Evolutionary conservation across 176 grass and related monocot genomes (phyloP).

Genomic region (Olyra latifolia): DNA sequence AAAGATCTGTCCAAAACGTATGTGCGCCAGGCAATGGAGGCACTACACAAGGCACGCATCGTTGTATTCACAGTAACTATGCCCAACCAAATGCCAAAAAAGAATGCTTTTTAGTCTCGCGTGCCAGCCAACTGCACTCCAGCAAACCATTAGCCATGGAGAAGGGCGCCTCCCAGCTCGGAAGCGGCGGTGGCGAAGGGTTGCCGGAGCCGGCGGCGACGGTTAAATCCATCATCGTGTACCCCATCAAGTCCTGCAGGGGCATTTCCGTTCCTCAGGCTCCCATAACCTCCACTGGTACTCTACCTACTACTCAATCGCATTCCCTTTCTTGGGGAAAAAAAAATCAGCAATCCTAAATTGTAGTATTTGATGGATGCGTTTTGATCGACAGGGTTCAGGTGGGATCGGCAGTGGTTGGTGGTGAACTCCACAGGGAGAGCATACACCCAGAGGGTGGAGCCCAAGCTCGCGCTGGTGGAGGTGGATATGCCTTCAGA

Average conservation of each 20-base stretch:
- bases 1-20: no score
- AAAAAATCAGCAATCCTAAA: no score
- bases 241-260: slow-evolving; percentile 86
- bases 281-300: slow-evolving; percentile 69
- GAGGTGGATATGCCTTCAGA: slow-evolving; percentile 58
- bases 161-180: slow-evolving; percentile 30
- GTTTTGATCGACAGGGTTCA: slow-evolving; percentile 50
- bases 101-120: no score
- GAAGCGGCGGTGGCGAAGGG: slow-evolving; percentile 22
- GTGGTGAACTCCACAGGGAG: slow-evolving; percentile 79
- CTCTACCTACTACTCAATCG: neutral
- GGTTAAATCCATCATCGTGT: slow-evolving; percentile 57
- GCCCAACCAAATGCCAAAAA: no score
- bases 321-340: neutral
- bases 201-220: slow-evolving; percentile 31
- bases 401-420: slow-evolving; percentile 88
- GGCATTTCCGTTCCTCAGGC: slow-evolving; percentile 72
- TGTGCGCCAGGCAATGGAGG: no score
- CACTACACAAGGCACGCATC: no score
- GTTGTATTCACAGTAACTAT: no score
- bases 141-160: slow-evolving; percentile 40
- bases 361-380: slow-evolving; percentile 9
- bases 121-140: no score
- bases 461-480: slow-evolving; percentile 79
- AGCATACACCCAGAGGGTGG: slow-evolving; percentile 72